phyloP scores from a whole-genome alignment of 192 early-diverging fungal genomes.

The Haplosporangium gracile region DNA sequence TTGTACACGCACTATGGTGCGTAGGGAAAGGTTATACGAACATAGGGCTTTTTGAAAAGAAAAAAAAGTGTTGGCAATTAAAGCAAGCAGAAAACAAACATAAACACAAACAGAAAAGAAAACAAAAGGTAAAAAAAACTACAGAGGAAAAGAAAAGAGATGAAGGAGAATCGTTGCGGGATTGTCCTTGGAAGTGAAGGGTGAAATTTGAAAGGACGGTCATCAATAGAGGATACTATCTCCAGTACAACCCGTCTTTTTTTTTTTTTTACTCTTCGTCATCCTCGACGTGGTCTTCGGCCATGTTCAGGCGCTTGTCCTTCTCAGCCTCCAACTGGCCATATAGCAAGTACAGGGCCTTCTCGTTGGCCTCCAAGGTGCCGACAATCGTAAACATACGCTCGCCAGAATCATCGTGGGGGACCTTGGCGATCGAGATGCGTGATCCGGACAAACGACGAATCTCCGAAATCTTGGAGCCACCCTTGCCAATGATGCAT shows the following conservation, averaged over 20 bases:
- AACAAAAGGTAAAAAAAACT: slow-evolving; percentile 1
- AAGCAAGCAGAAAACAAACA: slow-evolving; percentile 15
- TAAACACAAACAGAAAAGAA: not conserved
- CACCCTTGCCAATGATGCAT: slow-evolving; percentile 96
- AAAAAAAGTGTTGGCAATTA: not conserved
- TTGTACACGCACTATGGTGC: not conserved
- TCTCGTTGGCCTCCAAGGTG: slow-evolving; percentile 87
- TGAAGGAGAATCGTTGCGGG: not conserved
- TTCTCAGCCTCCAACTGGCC: slow-evolving; percentile 91
- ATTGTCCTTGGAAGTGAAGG: not conserved
- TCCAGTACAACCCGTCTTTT: not conserved
- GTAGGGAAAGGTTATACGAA: not conserved
- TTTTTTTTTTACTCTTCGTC: slow-evolving; percentile 43
- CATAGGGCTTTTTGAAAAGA: not conserved
- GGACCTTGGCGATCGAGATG: slow-evolving; percentile 91
- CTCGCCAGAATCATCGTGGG: slow-evolving; percentile 84
- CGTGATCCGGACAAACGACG: slow-evolving; percentile 84
- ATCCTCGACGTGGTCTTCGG: slow-evolving; percentile 51
- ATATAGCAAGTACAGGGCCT: slow-evolving; percentile 92
- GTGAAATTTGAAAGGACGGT: not conserved
- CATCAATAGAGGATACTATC: not conserved
- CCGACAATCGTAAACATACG: slow-evolving; percentile 95
- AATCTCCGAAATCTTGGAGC: slow-evolving; percentile 85
- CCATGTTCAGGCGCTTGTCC: slow-evolving; percentile 74
- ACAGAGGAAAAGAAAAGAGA: not conserved